These are phyloP conservation scores for Davidsoniella eucalypti DNA, from an alignment of 2,329 filamentous ascomycete species.

Conservation along the genomic window DNA sequence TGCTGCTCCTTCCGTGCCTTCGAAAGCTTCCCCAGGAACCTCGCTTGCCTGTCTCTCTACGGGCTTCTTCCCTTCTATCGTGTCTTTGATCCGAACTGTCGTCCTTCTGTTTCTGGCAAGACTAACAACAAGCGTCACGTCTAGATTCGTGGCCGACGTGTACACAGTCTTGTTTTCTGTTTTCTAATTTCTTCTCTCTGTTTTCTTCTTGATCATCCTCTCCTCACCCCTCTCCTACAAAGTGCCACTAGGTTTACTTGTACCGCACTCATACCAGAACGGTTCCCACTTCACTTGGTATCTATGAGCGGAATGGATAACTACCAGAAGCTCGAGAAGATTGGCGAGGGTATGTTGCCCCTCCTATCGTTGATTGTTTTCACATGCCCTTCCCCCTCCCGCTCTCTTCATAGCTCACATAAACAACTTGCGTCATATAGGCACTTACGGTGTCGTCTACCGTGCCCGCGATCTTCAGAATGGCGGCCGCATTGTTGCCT, in stretches of 20 bases:
- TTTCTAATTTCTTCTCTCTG: background rate
- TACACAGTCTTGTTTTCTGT: too few relatives aligned
- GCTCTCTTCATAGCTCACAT: background rate
- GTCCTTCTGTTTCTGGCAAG: background rate
- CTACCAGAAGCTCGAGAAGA: conserved; percentile 93
- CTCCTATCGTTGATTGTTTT: background rate
- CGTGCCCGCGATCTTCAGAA: conserved; percentile 77
- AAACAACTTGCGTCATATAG: conserved; percentile 26
- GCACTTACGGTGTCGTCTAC: conserved; percentile 91
- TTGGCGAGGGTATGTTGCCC: conserved; percentile 59
- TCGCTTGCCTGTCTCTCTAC: too few relatives aligned
- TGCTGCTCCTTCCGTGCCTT: too few relatives aligned
- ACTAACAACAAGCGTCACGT: too few relatives aligned
- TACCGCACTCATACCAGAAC: background rate
- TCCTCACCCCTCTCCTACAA: background rate
- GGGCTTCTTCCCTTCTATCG: too few relatives aligned
- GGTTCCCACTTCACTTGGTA: background rate
- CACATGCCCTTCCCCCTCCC: background rate
- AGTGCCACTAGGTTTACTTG: background rate
- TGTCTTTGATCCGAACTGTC: too few relatives aligned
- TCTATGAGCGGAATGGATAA: conserved; percentile 48
- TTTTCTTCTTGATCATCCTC: background rate
- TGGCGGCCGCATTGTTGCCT: conserved; percentile 68
- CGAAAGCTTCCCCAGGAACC: too few relatives aligned
- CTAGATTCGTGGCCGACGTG: too few relatives aligned